Base-by-base conservation (phyloP, 495 filamentous ascomycete genomes). In the Hyaloscypha variabilis region DNA sequence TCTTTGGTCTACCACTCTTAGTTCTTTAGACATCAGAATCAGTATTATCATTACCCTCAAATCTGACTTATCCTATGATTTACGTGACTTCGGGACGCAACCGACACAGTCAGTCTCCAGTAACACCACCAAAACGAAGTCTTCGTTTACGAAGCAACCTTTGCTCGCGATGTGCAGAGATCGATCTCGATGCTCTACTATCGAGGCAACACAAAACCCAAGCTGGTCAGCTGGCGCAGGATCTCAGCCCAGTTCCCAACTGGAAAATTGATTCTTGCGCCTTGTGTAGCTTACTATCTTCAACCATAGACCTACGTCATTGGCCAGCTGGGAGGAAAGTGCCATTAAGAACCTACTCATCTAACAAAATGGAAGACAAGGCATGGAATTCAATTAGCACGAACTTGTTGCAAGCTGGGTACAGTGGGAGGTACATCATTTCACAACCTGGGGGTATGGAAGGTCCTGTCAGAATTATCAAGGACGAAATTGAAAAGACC, bases 351-450 rank as follows among this genome's bases (percentile, higher is more conserved):
- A 42, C 58, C 34, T 60, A 31, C 34, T 60, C 58, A 25, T 60
- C 58, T 34, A 60, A 60, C 34, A 60, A 34, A 46, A 60, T 60
- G 58, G 3, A 0, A 60, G 36, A 60, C 21, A 60, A 60, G 58
- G 34, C 2, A 39, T 60, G 58, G 58, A 60, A 10, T 25, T 60
- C 58, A 60, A 60, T 60, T 34, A 60, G 31, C 34, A 60, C 58
- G 58, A 60, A 60, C 58, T 46, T 60, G 31, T 60, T 60, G 34
- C 14, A 60, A 60, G 34, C 8, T 24, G 58, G 34, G 39, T 8
- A 50, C 11, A 50, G 30, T 60, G 23, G 6, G 2, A 60, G 58
- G 8, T 60, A 60, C 26, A 60, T 60, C 11, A 14, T 60, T 60
- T 60, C 58, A 0, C 58, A 60, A 14, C 58, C 58, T 49, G 30